phyloP scores from a whole-genome alignment of 2,329 filamentous ascomycete species.

The Pestalotiopsis sp. region DNA sequence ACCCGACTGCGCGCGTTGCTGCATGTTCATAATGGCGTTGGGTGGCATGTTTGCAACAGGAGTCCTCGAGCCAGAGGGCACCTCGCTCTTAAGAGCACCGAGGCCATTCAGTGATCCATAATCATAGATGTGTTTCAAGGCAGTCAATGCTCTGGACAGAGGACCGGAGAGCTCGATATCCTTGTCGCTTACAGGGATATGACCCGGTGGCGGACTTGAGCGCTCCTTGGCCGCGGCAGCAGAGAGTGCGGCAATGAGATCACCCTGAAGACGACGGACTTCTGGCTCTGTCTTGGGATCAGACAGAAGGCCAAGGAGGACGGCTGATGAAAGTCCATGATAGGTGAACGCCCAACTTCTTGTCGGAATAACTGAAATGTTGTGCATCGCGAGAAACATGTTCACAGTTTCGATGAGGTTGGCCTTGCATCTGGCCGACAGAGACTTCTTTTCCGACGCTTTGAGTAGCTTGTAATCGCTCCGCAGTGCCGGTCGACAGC shows the following conservation, averaged over 20 bases:
- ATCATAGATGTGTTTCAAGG: conserved; percentile 68
- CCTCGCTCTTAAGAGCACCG: conserved; percentile 49
- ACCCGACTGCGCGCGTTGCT: conserved; percentile 26
- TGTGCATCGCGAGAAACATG: conserved; percentile 72
- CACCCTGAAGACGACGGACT: conserved; percentile 64
- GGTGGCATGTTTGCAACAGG: conserved; percentile 46
- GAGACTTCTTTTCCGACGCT: conserved; percentile 52
- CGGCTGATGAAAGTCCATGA: conserved; percentile 66
- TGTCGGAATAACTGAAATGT: conserved; percentile 67
- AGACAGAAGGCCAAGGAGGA: conserved; percentile 64
- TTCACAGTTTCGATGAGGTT: conserved; percentile 68
- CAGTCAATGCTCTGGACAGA: conserved; percentile 61
- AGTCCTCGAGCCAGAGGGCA: conserved; percentile 44
- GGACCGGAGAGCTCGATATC: conserved; percentile 66
- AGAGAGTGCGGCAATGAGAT: conserved; percentile 65
- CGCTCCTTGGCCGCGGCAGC: conserved; percentile 66
- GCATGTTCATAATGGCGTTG: conserved; percentile 25
- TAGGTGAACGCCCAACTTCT: conserved; percentile 71
- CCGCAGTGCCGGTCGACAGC: conserved; percentile 64
- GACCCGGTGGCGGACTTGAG: conserved; percentile 50
- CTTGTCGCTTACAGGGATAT: conserved; percentile 57
- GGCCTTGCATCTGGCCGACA: conserved; percentile 62
- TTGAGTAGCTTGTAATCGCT: conserved; percentile 55
- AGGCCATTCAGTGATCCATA: conserved; percentile 60
- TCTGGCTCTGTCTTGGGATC: conserved; percentile 67